phyloP scores from a whole-genome alignment of 2,329 filamentous ascomycete genomes.

The Orbilia quercus region DNA sequence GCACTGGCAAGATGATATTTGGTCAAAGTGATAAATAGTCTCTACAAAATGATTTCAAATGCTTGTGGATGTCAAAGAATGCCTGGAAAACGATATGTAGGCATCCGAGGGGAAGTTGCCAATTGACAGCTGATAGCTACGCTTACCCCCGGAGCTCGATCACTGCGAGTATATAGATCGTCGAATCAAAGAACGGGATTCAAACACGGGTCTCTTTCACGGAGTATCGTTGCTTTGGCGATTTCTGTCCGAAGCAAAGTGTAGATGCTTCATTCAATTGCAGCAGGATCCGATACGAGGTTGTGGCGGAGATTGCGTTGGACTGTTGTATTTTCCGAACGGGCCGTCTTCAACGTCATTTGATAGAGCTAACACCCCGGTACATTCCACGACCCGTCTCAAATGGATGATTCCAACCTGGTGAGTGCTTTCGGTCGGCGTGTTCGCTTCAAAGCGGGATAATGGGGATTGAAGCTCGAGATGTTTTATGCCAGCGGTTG shows the following conservation, averaged over 20 bases:
- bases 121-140: not conserved
- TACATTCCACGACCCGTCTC: not conserved
- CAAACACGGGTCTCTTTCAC: not conserved
- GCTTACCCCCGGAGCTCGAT: conserved; percentile 1
- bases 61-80: too few relatives aligned
- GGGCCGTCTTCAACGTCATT: conserved; percentile 34
- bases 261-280: not conserved
- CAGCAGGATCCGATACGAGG: not conserved
- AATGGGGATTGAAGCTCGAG: not conserved
- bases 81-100: too few relatives aligned
- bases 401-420: not conserved
- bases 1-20: too few relatives aligned
- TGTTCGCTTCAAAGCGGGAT: not conserved
- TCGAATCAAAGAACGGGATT: conserved; percentile 2
- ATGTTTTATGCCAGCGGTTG: not conserved
- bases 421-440: not conserved
- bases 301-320: conserved; percentile 45
- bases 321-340: conserved; percentile 33
- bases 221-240: not conserved
- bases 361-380: conserved; percentile 12
- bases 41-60: too few relatives aligned
- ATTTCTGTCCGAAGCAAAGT: not conserved
- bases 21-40: too few relatives aligned
- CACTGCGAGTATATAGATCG: too few relatives aligned
- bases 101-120: not conserved